Conservation (phyloP, 495 filamentous ascomycete genomes). For the Xylaria castorea region DNA sequence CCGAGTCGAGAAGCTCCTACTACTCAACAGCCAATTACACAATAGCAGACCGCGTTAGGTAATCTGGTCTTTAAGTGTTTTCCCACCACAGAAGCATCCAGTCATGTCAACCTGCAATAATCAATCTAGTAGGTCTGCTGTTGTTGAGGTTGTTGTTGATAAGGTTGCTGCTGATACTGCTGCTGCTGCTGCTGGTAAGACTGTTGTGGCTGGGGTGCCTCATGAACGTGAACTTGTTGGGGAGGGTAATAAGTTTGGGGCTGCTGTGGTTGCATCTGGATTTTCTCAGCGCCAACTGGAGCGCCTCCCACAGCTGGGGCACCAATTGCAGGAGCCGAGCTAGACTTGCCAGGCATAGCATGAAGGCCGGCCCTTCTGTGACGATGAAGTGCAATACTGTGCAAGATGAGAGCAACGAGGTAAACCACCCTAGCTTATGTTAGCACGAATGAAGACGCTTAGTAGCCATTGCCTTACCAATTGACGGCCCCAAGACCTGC, state of each 20-base stretch:
- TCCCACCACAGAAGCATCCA: neutral
- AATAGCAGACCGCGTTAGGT: neutral
- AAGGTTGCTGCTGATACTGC: neutral
- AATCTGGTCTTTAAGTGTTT: slow-evolving; percentile 10
- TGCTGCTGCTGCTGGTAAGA: slow-evolving; percentile 12
- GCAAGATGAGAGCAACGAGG: slow-evolving; percentile 47
- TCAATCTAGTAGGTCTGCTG: slow-evolving; percentile 5
- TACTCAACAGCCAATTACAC: neutral
- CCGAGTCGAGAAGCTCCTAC: neutral
- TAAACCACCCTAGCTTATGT: slow-evolving; percentile 45
- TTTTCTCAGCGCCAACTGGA: slow-evolving; percentile 25
- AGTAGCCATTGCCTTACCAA: slow-evolving; percentile 44
- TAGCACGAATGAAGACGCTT: neutral
- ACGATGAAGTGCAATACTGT: slow-evolving; percentile 50
- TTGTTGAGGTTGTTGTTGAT: slow-evolving; percentile 15
- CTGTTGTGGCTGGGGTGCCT: slow-evolving; percentile 12
- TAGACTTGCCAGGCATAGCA: slow-evolving; percentile 38
- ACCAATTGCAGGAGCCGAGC: neutral
- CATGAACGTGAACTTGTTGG: slow-evolving; percentile 31
- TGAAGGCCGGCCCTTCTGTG: slow-evolving; percentile 53
- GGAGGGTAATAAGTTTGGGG: slow-evolving; percentile 37
- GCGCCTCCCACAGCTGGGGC: slow-evolving; percentile 8
- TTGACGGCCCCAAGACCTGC: slow-evolving; percentile 50
- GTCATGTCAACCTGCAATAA: too few relatives aligned
- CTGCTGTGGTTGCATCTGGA: slow-evolving; percentile 37